Evolutionary conservation across 2,329 filamentous ascomycete species (phyloP).

Genomic region (Proliferodiscus dingleyae): DNA sequence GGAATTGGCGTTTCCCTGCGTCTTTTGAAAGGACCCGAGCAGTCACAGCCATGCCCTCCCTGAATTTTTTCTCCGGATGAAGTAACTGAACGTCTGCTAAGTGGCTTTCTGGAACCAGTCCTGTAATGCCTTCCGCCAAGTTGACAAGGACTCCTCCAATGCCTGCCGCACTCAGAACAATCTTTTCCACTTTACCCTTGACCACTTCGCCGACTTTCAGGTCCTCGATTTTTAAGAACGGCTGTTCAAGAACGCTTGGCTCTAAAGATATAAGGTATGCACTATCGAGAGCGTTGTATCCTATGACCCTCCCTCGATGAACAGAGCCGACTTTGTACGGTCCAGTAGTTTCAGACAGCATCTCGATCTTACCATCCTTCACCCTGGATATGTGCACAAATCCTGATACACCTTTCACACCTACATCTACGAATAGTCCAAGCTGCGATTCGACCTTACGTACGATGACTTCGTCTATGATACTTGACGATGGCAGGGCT

Average conservation of each 20-base stretch:
- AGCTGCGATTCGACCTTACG: constrained; percentile 73
- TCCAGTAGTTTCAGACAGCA: constrained; percentile 70
- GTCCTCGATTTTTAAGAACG: constrained; percentile 89
- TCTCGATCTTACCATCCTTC: constrained; percentile 84
- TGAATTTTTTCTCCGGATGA: constrained; percentile 94
- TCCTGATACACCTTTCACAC: constrained; percentile 62
- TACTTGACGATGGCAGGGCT: constrained; percentile 64
- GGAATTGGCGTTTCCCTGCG: constrained; percentile 68
- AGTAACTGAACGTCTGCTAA: constrained; percentile 82
- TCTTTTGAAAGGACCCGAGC: constrained; percentile 81
- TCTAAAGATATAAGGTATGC: constrained; percentile 83
- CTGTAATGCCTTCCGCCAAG: constrained; percentile 79
- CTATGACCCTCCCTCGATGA: constrained; percentile 77
- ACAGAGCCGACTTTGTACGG: constrained; percentile 72
- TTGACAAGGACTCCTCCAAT: constrained; percentile 77
- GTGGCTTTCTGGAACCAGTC: constrained; percentile 84
- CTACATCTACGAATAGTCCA: constrained; percentile 75
- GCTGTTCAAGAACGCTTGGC: constrained; percentile 74
- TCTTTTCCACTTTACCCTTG: constrained; percentile 77
- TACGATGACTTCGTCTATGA: constrained; percentile 73
- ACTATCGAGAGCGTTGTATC: constrained; percentile 83
- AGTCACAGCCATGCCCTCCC: constrained; percentile 78
- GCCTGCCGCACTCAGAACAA: constrained; percentile 73
- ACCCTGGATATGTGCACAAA: constrained; percentile 95
- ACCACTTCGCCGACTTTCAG: constrained; percentile 76